Base-by-base conservation (phyloP, 495 filamentous ascomycete genomes). In the Penicillium diatomitis region DNA sequence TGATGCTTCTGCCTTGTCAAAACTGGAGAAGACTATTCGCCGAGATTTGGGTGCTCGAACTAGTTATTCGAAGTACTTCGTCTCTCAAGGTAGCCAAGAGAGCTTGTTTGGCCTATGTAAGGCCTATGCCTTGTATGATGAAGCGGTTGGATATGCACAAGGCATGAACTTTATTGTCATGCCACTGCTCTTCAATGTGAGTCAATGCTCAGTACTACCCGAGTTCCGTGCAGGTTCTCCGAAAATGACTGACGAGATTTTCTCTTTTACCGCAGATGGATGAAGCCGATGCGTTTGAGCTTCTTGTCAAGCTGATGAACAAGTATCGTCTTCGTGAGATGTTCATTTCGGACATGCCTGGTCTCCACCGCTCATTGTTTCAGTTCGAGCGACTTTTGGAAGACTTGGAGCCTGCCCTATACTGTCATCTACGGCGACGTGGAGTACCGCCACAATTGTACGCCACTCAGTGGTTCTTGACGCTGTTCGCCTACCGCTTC, bases 151-250 rank as follows among this genome's bases (percentile, higher is more conserved):
- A 10, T 99, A 99, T 69, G 92, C 92, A 5, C 92, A 99, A 63
- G 92, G 92, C 51, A 97, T 99, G 86, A 99, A 96, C 53, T 99
- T 99, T 60, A 81, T 99, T 45, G 86, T 85, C 11, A 97, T 96
- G 86, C 92, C 94, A n/a, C 65, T 99, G 32, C 75, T 99, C 4
- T 95, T 99, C 66, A 97, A 96, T 62, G 87, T 88, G 71, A 78
- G 83, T 65, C 29, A 28, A 4, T 7, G 32, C 3, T n/a, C 6
- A 3, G 9, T 11, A 11, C 7, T 32, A 8, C 5, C 4, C 10
- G 36, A 20, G 34, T 7, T 41, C 6, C 3, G 12, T 40, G 11
- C 11, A 36, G 1, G 34, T 43, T n/a, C 12, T n/a, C 30, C 9
- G 32, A 28, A 33, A 20, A 30, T 39, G 9, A 20, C 36, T 34